Evolutionary conservation across 164 flowering plant genomes (phyloP), one percentile per base, ranked within the genome.

Genomic region (Dillenia suffruticosa): DNA sequence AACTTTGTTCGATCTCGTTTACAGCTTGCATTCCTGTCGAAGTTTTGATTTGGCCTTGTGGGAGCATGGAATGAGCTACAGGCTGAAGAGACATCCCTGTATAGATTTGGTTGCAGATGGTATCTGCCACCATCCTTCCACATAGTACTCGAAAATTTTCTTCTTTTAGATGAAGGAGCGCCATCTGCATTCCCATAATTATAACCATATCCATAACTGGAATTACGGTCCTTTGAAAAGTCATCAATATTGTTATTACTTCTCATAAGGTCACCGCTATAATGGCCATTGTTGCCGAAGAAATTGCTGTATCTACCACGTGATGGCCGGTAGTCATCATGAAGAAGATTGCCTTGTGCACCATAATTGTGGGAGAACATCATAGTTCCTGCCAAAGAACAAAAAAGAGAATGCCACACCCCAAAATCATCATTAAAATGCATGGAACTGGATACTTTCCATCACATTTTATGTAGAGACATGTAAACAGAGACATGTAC

Each of bases 1-100:
- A 80, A 57, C 48, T 57, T 57, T 19, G 82, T 74, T 15, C 84
- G 77, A 56, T 76, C 86, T 24, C 86, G 85, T 66, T 90, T 90
- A 50, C 65, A 63, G 26, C 81, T 69, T 26, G 72, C 63, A 15
- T 69, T 48, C 2, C 76, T 61, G 61, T 54, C 62, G 6, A 67
- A 49, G 63, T 64, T 73, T 9, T 60, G 66, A 69, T 74, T 69
- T 54, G 75, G 63, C 59, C 82, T 77, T 14, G 76, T 15, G 40
- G 65, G 71, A 57, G 64, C 67, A 49, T 53, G 49, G 4, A 65
- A 46, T 8, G 58, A 61, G 58, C 54, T 56, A 54, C 72, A 66
- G 44, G 78, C 71, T 16, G 82, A 70, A 40, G 72, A 68, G n/a
- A 66, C 71, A 70, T 44, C 56, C 8, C 70, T 72, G 59, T 64